Evolutionary conservation across 2,329 filamentous ascomycete genomes (phyloP).

Genomic region (Talaromyces sp.): DNA sequence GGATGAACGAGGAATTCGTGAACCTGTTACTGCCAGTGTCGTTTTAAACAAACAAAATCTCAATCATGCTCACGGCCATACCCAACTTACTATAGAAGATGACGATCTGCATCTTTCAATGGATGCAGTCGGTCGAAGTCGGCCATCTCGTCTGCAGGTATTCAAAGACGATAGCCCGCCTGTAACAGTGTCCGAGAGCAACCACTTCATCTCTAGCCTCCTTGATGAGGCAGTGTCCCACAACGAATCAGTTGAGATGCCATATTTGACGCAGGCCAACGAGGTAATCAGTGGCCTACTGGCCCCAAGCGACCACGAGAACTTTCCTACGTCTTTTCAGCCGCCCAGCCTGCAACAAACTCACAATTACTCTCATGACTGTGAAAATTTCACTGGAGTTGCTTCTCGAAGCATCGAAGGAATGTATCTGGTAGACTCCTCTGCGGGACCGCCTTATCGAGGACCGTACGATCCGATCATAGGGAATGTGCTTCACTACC

Average conservation of each 20-base stretch:
- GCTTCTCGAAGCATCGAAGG: constrained; percentile 5
- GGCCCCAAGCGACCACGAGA: background rate
- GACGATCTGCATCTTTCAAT: constrained; percentile 24
- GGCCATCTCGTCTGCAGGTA: constrained; percentile 27
- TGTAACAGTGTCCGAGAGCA: background rate
- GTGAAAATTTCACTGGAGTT: background rate
- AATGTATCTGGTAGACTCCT: constrained; percentile 9
- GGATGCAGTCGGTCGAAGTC: constrained; percentile 22
- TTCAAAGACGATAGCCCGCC: constrained; percentile 28
- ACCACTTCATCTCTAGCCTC: background rate
- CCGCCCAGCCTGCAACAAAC: background rate
- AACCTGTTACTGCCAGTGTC: background rate
- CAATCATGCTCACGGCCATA: constrained; percentile 10
- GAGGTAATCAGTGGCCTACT: background rate
- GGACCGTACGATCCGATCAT: constrained; percentile 7
- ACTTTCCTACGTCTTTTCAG: constrained; percentile 1
- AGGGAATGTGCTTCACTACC: constrained; percentile 10
- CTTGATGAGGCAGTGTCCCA: background rate
- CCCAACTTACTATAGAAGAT: constrained; percentile 24
- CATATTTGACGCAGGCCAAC: background rate
- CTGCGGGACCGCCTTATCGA: background rate
- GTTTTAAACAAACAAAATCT: background rate
- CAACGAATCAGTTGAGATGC: background rate
- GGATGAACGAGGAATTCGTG: background rate
- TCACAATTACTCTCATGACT: constrained; percentile 3